Percentiles rank a stretch among this genome's conserved stretches.
Evolutionary conservation across 2,329 filamentous ascomycete genomes (phyloP).

Genomic region (Fusarium sacchari): DNA sequence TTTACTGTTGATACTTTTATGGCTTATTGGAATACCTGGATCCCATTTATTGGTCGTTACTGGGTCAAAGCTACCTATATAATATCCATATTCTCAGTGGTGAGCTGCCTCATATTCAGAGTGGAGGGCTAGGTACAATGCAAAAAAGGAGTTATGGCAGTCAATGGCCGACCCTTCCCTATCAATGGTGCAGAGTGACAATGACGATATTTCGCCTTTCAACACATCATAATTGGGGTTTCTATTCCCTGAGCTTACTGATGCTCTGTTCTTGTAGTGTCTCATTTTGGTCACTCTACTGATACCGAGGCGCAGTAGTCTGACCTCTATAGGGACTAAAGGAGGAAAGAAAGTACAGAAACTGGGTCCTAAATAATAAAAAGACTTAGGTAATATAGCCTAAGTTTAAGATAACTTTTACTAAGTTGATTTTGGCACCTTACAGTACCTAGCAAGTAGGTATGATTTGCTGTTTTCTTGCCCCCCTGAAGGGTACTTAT

Average conservation of each 20-base stretch:
- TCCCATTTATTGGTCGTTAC: not conserved
- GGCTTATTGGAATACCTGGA: not conserved
- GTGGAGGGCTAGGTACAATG: not conserved
- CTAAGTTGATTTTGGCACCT: too few species aligned
- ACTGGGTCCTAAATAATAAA: too few species aligned
- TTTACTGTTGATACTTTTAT: not conserved
- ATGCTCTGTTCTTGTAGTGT: not conserved
- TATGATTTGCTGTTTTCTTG: too few species aligned
- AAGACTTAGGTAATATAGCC: too few species aligned
- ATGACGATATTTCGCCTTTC: conserved; percentile 5
- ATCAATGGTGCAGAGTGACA: conserved; percentile 1
- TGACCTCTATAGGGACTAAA: too few species aligned
- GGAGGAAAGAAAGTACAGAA: too few species aligned
- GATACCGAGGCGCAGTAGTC: not conserved
- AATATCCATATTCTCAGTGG: too few species aligned
- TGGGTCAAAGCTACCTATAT: not conserved
- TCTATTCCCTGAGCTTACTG: not conserved
- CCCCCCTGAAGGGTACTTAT: too few species aligned
- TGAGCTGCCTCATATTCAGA: not conserved
- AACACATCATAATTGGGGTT: not conserved
- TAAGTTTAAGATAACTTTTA: too few species aligned
- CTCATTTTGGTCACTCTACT: not conserved
- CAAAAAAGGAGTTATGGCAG: not conserved
- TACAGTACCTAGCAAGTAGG: too few species aligned
- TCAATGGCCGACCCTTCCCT: not conserved